Base-by-base conservation (phyloP, 352 stramenopile genomes). In the Phytophthora pisi region DNA sequence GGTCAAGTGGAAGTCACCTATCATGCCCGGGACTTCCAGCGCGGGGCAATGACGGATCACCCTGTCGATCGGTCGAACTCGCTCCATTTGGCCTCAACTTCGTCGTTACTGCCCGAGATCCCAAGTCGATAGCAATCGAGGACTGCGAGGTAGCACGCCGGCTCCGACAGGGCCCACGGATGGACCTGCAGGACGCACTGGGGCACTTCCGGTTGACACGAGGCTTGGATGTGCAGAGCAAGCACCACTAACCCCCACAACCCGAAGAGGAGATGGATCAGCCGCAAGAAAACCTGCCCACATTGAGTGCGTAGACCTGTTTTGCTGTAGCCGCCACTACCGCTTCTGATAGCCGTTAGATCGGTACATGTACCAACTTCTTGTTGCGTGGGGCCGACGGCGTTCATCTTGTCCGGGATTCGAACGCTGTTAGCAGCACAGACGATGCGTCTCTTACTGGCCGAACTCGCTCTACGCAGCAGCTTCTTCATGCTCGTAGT, bases 1-100 rank as follows among this genome's bases (percentile, higher is more conserved):
- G 15, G 81, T 51, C 7, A 57, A 56, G 15, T 74, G 58, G n/a
- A 83, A 51, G 26, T 76, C 61, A 5, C 26, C 16, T 15, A 84
- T 68, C 0, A 11, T 46, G 7, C 51, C 49, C 8, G 77, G 74
- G 18, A 82, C 66, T 40, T 75, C 54, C 10, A 85, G 52, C 15
- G 58, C 20, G 0, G 63, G n/a, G 15, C 77, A 82, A 28, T 74
- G 42, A 15, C 55, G 55, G 54, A 78, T 70, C 18, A 63, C 46
- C 10, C 46, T 4, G 65, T 59, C 4, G 28, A 36, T 15, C 36
- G 9, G 26, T 81, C 61, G 10, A 81, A 36, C 5, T 56, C 23
- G 3, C 50, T 26, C 16, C 70, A 60, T 13, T 72, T 51, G 1
- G 4, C 18, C 7, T 61, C 34, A 8, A 70, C 38, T 30, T 64